phyloP scores from a whole-genome alignment of 441 rosid genomes.

The Arabidopsis lyrata region DNA sequence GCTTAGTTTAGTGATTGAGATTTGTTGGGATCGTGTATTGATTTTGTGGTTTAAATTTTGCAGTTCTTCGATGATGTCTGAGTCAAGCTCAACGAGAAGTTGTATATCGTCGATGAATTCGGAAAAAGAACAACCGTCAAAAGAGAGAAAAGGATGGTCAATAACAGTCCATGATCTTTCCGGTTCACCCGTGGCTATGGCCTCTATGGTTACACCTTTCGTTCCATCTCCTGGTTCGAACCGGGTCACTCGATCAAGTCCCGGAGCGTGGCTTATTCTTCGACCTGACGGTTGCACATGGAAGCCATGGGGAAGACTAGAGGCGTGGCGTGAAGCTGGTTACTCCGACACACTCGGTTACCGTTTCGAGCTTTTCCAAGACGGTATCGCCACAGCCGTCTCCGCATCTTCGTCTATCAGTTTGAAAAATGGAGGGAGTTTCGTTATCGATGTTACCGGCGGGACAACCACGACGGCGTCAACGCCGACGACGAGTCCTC shows the following conservation, averaged over 20 bases:
- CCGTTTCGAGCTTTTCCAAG: conserved; percentile 74
- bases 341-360: conserved; percentile 65
- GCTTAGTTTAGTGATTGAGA: neutral
- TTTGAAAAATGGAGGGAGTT: conserved; percentile 75
- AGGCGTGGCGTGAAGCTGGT: conserved; percentile 81
- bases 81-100: conserved; percentile 58
- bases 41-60: neutral
- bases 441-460: conserved; percentile 68
- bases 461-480: conserved; percentile 39
- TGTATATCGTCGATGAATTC: conserved; percentile 61
- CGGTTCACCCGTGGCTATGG: conserved; percentile 94
- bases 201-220: conserved; percentile 97
- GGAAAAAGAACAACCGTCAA: conserved; percentile 60
- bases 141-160: conserved; percentile 93
- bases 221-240: conserved; percentile 88
- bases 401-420: conserved; percentile 57
- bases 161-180: conserved; percentile 89
- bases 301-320: conserved; percentile 95
- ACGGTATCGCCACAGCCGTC: conserved; percentile 52
- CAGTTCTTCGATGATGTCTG: conserved; percentile 71
- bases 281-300: conserved; percentile 78
- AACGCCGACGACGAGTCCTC: conserved; percentile 72
- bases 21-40: conserved; percentile 24
- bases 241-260: conserved; percentile 77
- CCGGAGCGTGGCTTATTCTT: conserved; percentile 92